These are phyloP conservation scores for Cordyceps pruinosa DNA, from an alignment of 2,329 filamentous ascomycete genomes.

Conservation along the genomic window DNA sequence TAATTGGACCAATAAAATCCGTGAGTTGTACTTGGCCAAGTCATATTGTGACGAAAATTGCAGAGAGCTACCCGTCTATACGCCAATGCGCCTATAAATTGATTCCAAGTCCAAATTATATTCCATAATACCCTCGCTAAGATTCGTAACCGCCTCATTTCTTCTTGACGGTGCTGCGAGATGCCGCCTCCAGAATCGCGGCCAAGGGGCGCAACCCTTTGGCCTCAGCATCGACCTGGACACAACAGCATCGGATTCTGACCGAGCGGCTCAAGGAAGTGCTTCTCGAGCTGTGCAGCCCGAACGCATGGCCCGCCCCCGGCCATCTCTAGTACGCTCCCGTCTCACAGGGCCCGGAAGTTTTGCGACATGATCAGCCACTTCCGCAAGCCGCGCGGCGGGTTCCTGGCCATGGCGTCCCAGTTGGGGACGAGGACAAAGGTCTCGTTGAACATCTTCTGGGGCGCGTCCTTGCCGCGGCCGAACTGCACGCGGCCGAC, in stretches of 20 bases:
- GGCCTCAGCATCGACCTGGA: too few relatives aligned
- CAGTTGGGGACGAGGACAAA: conserved; percentile 76
- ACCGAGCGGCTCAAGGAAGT: too few relatives aligned
- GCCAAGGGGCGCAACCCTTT: too few relatives aligned
- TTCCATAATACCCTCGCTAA: background rate
- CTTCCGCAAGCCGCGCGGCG: conserved; percentile 44
- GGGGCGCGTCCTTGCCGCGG: conserved; percentile 52
- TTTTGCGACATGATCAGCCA: conserved; percentile 69
- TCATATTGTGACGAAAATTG: too few relatives aligned
- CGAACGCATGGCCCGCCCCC: too few relatives aligned
- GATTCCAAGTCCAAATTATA: background rate
- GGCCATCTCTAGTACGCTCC: background rate
- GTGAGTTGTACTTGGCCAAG: too few relatives aligned
- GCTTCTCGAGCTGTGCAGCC: too few relatives aligned
- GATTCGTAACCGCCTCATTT: too few relatives aligned
- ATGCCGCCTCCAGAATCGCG: too few relatives aligned
- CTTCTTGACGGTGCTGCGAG: too few relatives aligned
- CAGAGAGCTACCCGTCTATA: background rate
- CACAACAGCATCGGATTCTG: too few relatives aligned
- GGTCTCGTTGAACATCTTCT: conserved; percentile 68
- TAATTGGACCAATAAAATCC: too few relatives aligned
- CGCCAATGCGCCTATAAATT: background rate
- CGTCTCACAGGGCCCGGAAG: conserved; percentile 49
- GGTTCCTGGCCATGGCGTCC: conserved; percentile 48
- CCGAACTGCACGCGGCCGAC: conserved; percentile 67